A percentile compares a stretch with the other conserved stretches of the same genome.
phyloP scores from a whole-genome alignment of 768 basidiomycete genomes.

The Hygrophoropsis aurantiaca region DNA sequence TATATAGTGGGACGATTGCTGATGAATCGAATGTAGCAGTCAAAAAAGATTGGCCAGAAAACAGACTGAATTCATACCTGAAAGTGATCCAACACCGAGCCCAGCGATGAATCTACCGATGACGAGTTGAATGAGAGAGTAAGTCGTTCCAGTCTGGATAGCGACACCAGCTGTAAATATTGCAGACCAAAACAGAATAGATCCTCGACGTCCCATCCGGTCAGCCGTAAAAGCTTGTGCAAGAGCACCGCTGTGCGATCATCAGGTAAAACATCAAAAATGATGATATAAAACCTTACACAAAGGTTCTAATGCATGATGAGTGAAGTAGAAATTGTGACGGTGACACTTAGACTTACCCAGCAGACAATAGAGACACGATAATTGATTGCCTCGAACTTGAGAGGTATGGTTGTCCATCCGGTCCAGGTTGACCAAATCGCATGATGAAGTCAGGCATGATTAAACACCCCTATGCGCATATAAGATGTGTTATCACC shows the following conservation, averaged over 20 bases:
- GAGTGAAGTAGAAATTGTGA: neutral
- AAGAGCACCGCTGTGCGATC: constrained; percentile 52
- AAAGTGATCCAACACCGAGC: constrained; percentile 74
- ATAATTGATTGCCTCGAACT: constrained; percentile 73
- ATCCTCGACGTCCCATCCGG: constrained; percentile 66
- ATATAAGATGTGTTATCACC: neutral
- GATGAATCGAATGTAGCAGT: constrained; percentile 4
- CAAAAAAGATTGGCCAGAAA: neutral
- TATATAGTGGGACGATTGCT: constrained; percentile 69
- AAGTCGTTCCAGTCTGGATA: constrained; percentile 65
- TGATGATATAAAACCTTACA: constrained; percentile 46
- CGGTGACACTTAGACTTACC: constrained; percentile 34
- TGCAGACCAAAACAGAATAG: constrained; percentile 73
- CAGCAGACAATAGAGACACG: constrained; percentile 75
- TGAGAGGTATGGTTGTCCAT: constrained; percentile 53
- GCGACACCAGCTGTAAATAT: constrained; percentile 71
- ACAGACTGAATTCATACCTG: constrained; percentile 39
- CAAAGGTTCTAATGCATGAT: constrained; percentile 43
- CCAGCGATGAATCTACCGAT: constrained; percentile 77
- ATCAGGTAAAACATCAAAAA: constrained; percentile 3
- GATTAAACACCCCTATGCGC: constrained; percentile 67
- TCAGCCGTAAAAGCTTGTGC: constrained; percentile 76
- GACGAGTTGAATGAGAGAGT: constrained; percentile 63
- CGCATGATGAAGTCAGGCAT: constrained; percentile 75
- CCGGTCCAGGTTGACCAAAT: constrained; percentile 53